Percentiles rank a stretch among this genome's conserved stretches.
Evolutionary conservation across 768 basidiomycete genomes (phyloP).

Genomic region (Collybia nuda): DNA sequence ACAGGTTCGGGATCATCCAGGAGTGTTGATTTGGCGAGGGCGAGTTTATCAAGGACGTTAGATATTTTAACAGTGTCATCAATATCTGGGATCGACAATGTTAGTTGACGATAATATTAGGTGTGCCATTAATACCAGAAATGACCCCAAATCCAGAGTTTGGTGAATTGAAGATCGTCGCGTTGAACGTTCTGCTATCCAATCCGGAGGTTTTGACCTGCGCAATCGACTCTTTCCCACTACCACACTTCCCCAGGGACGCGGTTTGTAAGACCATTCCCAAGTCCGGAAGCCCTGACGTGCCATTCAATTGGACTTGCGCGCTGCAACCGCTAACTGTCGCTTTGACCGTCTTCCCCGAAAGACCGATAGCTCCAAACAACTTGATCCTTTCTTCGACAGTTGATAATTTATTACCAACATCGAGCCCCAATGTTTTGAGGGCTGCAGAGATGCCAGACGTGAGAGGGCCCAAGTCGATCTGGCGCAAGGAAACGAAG

Average conservation of each 20-base stretch:
- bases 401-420: constrained; percentile 23
- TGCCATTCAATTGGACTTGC: constrained; percentile 21
- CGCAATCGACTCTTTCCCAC: constrained; percentile 13
- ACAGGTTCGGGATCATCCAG: constrained; percentile 39
- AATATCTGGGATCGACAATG: constrained; percentile 29
- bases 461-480: constrained; percentile 22
- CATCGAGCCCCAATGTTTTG: constrained; percentile 25
- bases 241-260: constrained; percentile 29
- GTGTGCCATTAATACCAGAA: constrained; percentile 25
- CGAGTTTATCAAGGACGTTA: constrained; percentile 32
- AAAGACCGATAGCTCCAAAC: constrained; percentile 30
- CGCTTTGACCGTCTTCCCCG: constrained; percentile 29
- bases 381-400: constrained; percentile 30
- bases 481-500: constrained; percentile 32
- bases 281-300: constrained; percentile 27
- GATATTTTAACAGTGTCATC: constrained; percentile 46
- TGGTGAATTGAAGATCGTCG: constrained; percentile 33
- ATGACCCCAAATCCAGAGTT: constrained; percentile 41
- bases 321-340: constrained; percentile 30
- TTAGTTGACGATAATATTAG: not conserved
- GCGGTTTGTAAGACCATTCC: constrained; percentile 33
- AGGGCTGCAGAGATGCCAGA: constrained; percentile 20
- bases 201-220: constrained; percentile 14
- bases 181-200: constrained; percentile 18
- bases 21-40: constrained; percentile 35